Base-by-base conservation (phyloP, 169 alveolate genomes). In the Miamiensis avidus region DNA sequence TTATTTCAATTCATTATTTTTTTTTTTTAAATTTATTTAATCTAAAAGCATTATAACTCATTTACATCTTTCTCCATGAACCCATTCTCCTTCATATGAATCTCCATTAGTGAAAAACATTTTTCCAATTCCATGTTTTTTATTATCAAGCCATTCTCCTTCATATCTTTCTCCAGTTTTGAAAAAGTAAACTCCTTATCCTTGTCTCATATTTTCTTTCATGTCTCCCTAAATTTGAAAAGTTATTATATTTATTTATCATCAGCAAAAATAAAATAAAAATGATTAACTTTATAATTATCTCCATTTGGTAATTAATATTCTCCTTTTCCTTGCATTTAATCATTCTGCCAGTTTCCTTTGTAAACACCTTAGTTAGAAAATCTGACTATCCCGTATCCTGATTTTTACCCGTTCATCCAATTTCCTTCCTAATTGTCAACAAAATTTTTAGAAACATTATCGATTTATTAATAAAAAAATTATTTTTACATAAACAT, bases 31-130 rank as follows among this genome's bases (percentile, higher is more conserved):
- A n/a, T n/a, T n/a, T n/a, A n/a, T n/a, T n/a, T n/a, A n/a, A n/a
- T n/a, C n/a, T n/a, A n/a, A n/a, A n/a, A n/a, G n/a, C n/a, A n/a
- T n/a, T n/a, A n/a, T n/a, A n/a, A n/a, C n/a, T n/a, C n/a, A n/a
- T n/a, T n/a, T n/a, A n/a, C n/a, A n/a, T n/a, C n/a, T 85, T 74
- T 85, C 78, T 29, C 85, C 94, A 81, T 90, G 82, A 27, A 33
- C 32, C 94, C 94, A 90, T 65, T 86, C 91, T 78, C 94, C 94
- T 76, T 86, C 94, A 76, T 90, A 90, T 33, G 78, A 34, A 75
- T 83, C 84, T 25, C 94, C 94, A 86, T 90, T 90, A 25, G 88
- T 86, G 79, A 32, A 28, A 78, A 64, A 87, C 34, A 79, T 81
- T 0, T 69, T 82, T 26, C 94, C 94, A 33, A 76, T 83, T 0